These are phyloP conservation scores for Colletotrichum godetiae DNA, from an alignment of 2,329 filamentous ascomycete species.

Conservation along the genomic window DNA sequence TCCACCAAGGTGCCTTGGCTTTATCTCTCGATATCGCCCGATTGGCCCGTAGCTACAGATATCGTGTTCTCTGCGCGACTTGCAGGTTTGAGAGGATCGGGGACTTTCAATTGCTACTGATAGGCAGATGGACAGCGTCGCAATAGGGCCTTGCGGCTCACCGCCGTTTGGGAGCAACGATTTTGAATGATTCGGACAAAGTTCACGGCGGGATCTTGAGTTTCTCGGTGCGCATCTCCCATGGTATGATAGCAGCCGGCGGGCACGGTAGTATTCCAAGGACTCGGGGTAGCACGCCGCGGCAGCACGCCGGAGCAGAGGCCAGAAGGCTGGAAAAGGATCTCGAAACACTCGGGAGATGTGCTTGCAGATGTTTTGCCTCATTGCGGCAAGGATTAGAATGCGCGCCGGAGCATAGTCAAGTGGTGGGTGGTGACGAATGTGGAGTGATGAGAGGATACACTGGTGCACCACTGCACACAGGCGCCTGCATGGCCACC, in stretches of 20 bases:
- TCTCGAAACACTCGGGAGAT: slow-evolving; percentile 25
- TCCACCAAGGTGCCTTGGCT: neutral
- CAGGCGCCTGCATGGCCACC: neutral
- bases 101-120: neutral
- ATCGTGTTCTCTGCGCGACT: neutral
- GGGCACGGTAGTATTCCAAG: neutral
- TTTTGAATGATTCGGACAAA: neutral
- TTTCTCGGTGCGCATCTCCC: neutral
- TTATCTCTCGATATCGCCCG: neutral
- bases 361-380: slow-evolving; percentile 22
- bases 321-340: slow-evolving; percentile 10
- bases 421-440: slow-evolving; percentile 14
- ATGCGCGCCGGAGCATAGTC: slow-evolving; percentile 5
- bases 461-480: neutral
- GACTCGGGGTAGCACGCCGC: neutral
- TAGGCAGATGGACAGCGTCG: neutral
- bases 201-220: neutral
- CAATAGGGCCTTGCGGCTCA: slow-evolving; percentile 12
- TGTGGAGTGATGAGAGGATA: slow-evolving; percentile 14
- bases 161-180: slow-evolving; percentile 17
- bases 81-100: neutral
- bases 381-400: slow-evolving; percentile 6
- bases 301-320: slow-evolving; percentile 7
- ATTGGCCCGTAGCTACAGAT: neutral
- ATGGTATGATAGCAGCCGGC: neutral